A percentile compares a stretch with the other conserved stretches of the same genome.
Evolutionary conservation across 495 filamentous ascomycete genomes (phyloP).

Genomic region (Collariella sp.): DNA sequence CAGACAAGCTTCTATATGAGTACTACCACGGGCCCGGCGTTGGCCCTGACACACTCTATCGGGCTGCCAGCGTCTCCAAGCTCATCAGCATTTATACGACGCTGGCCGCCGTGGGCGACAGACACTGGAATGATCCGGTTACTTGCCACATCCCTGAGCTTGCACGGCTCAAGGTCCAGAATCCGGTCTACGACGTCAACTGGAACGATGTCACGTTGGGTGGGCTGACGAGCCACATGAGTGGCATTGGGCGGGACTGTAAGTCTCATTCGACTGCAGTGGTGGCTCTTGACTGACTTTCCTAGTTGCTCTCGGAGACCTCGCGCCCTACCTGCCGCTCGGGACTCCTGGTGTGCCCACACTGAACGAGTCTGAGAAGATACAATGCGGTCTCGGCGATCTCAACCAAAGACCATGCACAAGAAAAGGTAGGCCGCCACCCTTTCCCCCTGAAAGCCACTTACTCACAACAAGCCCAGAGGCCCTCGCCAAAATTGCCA

Average conservation of each 20-base stretch:
- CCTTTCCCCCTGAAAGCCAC: background rate
- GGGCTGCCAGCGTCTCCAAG: slow-evolving; percentile 20
- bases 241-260: slow-evolving; percentile 11
- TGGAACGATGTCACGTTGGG: slow-evolving; percentile 16
- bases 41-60: slow-evolving; percentile 13
- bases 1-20: slow-evolving; percentile 1
- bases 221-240: slow-evolving; percentile 7
- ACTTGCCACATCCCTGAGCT: slow-evolving; percentile 19
- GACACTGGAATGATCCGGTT: slow-evolving; percentile 18
- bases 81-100: slow-evolving; percentile 16
- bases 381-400: slow-evolving; percentile 4
- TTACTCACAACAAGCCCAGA: slow-evolving; percentile 1
- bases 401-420: slow-evolving; percentile 3
- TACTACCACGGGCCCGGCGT: background rate
- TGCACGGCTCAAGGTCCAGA: background rate
- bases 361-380: slow-evolving; percentile 1
- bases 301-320: slow-evolving; percentile 2
- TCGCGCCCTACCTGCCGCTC: background rate
- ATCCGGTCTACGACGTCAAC: slow-evolving; percentile 1
- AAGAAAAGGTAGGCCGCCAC: background rate
- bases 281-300: background rate
- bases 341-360: slow-evolving; percentile 2
- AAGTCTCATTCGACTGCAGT: background rate
- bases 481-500: background rate
- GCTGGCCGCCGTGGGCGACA: slow-evolving; percentile 8